Evolutionary conservation across 495 filamentous ascomycete genomes (phyloP).

Genomic region (Aspergillus panamensis): DNA sequence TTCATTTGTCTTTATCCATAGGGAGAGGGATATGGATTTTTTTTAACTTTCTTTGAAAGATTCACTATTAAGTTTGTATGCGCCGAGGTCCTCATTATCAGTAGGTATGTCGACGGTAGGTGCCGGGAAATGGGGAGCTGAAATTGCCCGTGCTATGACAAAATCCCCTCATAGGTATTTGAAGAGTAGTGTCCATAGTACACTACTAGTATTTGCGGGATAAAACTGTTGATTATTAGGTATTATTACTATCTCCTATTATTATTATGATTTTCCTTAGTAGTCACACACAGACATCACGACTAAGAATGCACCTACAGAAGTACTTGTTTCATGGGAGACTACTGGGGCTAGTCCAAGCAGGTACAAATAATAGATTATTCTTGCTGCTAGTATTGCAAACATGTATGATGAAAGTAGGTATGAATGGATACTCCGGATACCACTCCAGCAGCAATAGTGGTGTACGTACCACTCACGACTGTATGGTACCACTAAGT

Average conservation of each 20-base stretch:
- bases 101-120: background rate
- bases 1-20: background rate
- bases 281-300: background rate
- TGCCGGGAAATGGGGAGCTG: background rate
- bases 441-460: conserved; percentile 1
- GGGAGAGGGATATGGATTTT: background rate
- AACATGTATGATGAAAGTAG: conserved; percentile 17
- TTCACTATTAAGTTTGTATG: background rate
- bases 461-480: conserved; percentile 11
- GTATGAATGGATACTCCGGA: conserved; percentile 8
- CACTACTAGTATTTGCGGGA: background rate
- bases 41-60: background rate
- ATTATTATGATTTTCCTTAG: conserved; percentile 1
- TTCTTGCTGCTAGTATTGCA: conserved; percentile 12
- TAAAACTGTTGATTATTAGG: background rate
- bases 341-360: background rate
- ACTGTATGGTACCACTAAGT: conserved; percentile 16
- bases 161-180: background rate
- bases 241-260: background rate
- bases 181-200: background rate
- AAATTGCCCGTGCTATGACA: background rate
- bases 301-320: conserved; percentile 7
- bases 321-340: conserved; percentile 9
- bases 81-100: background rate
- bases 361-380: conserved; percentile 4